These are phyloP conservation scores for Kentomonas sorsogonicus DNA, from an alignment of 208 protist species.

Conservation along the genomic window DNA sequence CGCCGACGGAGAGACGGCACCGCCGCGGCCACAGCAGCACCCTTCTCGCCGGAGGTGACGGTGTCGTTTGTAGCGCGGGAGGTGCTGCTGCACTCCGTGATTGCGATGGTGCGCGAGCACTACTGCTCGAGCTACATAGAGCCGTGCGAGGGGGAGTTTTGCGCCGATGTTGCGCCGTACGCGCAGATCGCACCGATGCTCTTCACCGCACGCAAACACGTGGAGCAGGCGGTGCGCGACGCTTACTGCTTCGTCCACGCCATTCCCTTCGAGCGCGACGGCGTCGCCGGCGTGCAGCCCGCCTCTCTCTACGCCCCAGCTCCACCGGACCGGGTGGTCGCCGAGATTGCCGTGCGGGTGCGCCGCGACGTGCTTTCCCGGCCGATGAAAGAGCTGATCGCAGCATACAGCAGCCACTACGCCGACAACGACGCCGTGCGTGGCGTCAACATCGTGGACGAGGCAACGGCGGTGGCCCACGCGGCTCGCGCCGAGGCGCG, in stretches of 20 bases:
- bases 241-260: background rate
- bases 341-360: constrained; percentile 34
- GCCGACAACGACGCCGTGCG: too few species aligned
- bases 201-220: constrained; percentile 17
- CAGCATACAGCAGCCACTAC: too few species aligned
- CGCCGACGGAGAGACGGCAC: too few species aligned
- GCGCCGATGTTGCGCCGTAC: constrained; percentile 54
- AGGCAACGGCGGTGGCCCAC: too few species aligned
- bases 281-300: constrained; percentile 15
- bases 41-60: too few species aligned
- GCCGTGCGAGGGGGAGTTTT: constrained; percentile 36
- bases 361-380: constrained; percentile 23
- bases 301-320: constrained; percentile 17
- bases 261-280: constrained; percentile 16
- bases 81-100: constrained; percentile 10
- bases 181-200: constrained; percentile 25
- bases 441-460: too few species aligned
- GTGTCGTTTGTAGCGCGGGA: too few species aligned
- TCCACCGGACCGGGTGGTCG: constrained; percentile 26
- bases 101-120: constrained; percentile 28
- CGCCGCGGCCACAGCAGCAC: too few species aligned
- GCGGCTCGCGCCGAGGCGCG: too few species aligned
- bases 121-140: constrained; percentile 29
- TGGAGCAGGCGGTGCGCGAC: constrained; percentile 30
- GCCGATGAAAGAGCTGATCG: background rate